These are phyloP conservation scores for Arabidopsis lyrata DNA, from an alignment of 441 rosid species.

Conservation along the genomic window DNA sequence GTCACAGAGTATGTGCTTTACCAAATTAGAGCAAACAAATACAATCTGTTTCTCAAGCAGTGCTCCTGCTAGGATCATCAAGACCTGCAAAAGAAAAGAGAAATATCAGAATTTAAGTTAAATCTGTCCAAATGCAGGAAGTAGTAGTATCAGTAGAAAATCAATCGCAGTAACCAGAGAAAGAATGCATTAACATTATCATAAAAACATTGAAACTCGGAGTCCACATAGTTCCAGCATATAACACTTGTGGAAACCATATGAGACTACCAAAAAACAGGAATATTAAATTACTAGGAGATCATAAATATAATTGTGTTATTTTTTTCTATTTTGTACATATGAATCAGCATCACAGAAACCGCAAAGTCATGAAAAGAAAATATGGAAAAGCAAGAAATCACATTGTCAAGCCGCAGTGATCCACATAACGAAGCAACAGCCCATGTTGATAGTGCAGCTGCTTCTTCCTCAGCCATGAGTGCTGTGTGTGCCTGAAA, in stretches of 20 bases:
- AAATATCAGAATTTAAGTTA: conserved; percentile 34
- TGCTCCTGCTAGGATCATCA: conserved; percentile 86
- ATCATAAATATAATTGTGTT: background rate
- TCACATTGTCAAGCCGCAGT: conserved; percentile 88
- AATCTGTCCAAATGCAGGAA: background rate
- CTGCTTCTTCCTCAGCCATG: conserved; percentile 89
- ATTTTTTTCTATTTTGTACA: background rate
- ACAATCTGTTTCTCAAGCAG: conserved; percentile 92
- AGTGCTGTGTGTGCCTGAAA: conserved; percentile 78
- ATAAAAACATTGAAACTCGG: conserved; percentile 6
- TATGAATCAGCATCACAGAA: conserved; percentile 14
- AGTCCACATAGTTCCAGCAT: background rate
- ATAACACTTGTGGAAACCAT: conserved; percentile 4
- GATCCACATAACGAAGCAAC: conserved; percentile 93
- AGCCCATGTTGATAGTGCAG: conserved; percentile 90
- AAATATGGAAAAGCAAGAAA: conserved; percentile 22
- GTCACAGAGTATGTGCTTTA: conserved; percentile 36
- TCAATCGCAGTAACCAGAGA: background rate
- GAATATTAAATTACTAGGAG: conserved; percentile 8
- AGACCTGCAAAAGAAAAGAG: conserved; percentile 60
- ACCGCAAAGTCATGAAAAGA: conserved; percentile 8
- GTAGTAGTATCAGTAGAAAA: background rate
- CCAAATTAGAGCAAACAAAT: conserved; percentile 94
- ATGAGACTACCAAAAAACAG: background rate
- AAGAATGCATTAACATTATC: conserved; percentile 11